Base-by-base conservation (phyloP, 2,329 filamentous ascomycete genomes). In the Trichoderma arundinaceum region DNA sequence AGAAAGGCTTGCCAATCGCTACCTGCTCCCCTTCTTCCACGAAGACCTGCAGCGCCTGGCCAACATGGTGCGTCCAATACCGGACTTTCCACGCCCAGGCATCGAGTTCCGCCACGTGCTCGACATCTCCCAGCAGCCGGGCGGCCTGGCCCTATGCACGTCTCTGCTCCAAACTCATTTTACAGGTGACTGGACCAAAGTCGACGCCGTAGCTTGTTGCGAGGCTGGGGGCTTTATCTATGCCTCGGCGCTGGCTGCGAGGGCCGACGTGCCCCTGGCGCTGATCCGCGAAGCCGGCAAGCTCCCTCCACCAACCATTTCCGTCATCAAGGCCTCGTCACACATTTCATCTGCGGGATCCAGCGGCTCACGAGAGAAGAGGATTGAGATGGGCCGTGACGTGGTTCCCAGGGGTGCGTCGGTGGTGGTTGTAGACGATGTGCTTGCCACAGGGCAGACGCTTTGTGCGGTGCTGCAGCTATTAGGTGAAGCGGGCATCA, bases 61-160 rank as follows among this genome's bases (percentile, higher is more conserved):
- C 32, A 64, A 74, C 33, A 86, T 88, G 84, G 82, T 87, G 13
- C 78, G 75, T 35, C 17, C 66, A 5, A 71, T 84, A 41, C 77
- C 81, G 28, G 70, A 83, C 72, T 88, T 86, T 72, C 86, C 86
- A 69, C 75, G 76, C 4, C 73, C 66, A 0, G 81, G 77, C 17
- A 82, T 88, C 69, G 71, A 81, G 4, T 89, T 89, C 72, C 84
- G 81, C 56, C 84, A 89, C 66, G 80, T 89, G 1, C 83, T 90
- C 52, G 77, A 77, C 69, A 86, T 89, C 66, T 68, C 78, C 32
- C 80, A 88, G 72, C 80, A 82, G 53, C 79, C 76, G 0, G 79
- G 77, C 53, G 86, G 86, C 5, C 72, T 89, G 32, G 54, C 68
- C 5, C 71, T 88, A 6, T 87, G 84, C 74, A 79, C 79, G 1